phyloP scores from a whole-genome alignment of 345 rosid species.

The Moricandia arvensis region DNA sequence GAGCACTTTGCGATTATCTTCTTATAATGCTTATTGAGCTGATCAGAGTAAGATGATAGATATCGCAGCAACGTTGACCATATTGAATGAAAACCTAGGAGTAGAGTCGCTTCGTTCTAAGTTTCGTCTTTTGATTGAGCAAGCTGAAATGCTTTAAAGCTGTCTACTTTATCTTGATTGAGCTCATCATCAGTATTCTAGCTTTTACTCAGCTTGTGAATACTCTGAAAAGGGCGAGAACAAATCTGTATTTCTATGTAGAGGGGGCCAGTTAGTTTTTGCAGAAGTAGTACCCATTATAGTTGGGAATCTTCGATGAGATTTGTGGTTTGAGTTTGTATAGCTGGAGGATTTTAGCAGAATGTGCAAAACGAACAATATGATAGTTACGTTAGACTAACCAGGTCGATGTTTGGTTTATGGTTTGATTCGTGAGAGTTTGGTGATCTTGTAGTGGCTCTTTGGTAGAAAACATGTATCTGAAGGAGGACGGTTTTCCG shows the following conservation, averaged over 20 bases:
- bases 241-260: not conserved
- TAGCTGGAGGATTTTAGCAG: conserved; percentile 1
- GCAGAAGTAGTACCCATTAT: not conserved
- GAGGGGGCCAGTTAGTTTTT: not conserved
- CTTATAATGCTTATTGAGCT: not conserved
- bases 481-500: conserved; percentile 65
- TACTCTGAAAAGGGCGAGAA: not conserved
- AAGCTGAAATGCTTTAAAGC: not conserved
- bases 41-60: not conserved
- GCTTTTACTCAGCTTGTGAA: not conserved
- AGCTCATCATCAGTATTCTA: not conserved
- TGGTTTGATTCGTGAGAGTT: not conserved
- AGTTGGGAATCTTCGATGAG: not conserved
- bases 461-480: conserved; percentile 64
- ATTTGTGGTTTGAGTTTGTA: not conserved
- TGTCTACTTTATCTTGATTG: not conserved
- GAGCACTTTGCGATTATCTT: not conserved
- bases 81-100: not conserved
- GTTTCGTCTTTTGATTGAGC: conserved; percentile 13
- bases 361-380: not conserved
- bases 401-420: not conserved
- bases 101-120: not conserved
- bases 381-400: not conserved
- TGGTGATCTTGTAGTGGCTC: conserved; percentile 62
- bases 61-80: not conserved